Conservation (phyloP, 1,284 basidiomycete species). For the Puccinia coronata region DNA sequence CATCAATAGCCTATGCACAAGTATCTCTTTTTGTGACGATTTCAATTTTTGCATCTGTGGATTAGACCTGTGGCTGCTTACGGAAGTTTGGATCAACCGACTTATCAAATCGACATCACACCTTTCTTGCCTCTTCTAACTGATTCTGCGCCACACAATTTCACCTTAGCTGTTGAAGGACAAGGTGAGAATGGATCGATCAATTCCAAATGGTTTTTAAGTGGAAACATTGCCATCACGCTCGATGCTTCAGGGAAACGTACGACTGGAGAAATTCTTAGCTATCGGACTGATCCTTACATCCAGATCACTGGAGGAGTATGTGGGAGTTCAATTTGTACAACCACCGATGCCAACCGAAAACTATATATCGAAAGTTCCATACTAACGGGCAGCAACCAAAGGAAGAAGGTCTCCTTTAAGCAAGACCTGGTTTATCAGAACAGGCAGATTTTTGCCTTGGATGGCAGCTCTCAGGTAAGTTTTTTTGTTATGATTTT, state of each 20-base stretch:
- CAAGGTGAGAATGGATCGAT: slow-evolving; percentile 69
- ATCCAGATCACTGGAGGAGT: slow-evolving; percentile 12
- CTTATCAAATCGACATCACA: slow-evolving; percentile 75
- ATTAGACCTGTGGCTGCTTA: slow-evolving; percentile 71
- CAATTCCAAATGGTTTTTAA: slow-evolving; percentile 73
- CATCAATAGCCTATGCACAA: not conserved
- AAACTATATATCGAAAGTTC: slow-evolving; percentile 39
- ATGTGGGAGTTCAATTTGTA: slow-evolving; percentile 7
- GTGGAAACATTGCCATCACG: slow-evolving; percentile 67
- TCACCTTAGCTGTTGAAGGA: slow-evolving; percentile 72
- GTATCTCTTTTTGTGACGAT: not conserved
- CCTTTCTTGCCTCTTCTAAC: slow-evolving; percentile 73
- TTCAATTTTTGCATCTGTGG: not conserved
- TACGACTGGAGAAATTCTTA: slow-evolving; percentile 38
- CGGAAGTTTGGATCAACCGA: slow-evolving; percentile 74
- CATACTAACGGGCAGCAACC: slow-evolving; percentile 19
- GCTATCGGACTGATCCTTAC: slow-evolving; percentile 17
- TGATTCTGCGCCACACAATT: slow-evolving; percentile 70
- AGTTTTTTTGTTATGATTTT: not conserved
- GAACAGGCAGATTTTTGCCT: slow-evolving; percentile 36
- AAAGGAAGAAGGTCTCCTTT: slow-evolving; percentile 27
- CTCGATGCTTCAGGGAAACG: slow-evolving; percentile 20
- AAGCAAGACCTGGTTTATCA: slow-evolving; percentile 35
- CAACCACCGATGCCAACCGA: slow-evolving; percentile 23
- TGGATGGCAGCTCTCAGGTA: slow-evolving; percentile 27